Base-by-base conservation (phyloP, 257 asterid genomes). In the Solanum ahanhuiri region DNA sequence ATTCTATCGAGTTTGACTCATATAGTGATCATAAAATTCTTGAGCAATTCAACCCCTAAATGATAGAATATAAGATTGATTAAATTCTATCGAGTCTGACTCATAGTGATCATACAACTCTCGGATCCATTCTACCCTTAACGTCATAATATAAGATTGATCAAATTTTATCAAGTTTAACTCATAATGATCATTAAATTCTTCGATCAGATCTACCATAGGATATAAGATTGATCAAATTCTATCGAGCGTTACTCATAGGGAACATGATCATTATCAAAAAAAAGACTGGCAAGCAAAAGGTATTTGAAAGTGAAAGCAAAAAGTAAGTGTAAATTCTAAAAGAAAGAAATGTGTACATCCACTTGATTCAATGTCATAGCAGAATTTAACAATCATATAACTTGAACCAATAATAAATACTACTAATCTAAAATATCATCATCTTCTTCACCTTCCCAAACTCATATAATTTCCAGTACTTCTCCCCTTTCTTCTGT, bases 241-340 rank as follows among this genome's bases (percentile, higher is more conserved):
- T 69, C 14, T 69, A 3, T 69, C 0, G 14, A 15, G 12, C 8
- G 0, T 17, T 0, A 0, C 43, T 70, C 43, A 17, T 0, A 17
- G 60, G 0, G 9, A 18, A 17, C 63, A 70, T 4, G 43, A 70
- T 17, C 43, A 7, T 30, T 33, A 31, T 31, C 3, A 17, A 15
- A 51, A 51, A 48, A 51, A 70, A 17, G 2, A 70, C 10, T 70
- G 25, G 22, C 45, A 17, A 17, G 43, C 25, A 31, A 7, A 8
- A 31, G 7, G 12, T 39, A 12, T n/a, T 39, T 39, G 58, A 39
- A 39, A 39, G 83, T 39, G 83, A 75, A 39, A 76, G 60, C n/a
- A 39, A 14, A 77, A 23, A 3, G 0, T 4, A 17, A 76, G 7
- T 41, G 22, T 12, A 41, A 23, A 23, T 76, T 12, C 60, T 33